Evolutionary conservation across 208 protist genomes (phyloP), one percentile per base, ranked within the genome.

Genomic region (Leishmania tarentolae): DNA sequence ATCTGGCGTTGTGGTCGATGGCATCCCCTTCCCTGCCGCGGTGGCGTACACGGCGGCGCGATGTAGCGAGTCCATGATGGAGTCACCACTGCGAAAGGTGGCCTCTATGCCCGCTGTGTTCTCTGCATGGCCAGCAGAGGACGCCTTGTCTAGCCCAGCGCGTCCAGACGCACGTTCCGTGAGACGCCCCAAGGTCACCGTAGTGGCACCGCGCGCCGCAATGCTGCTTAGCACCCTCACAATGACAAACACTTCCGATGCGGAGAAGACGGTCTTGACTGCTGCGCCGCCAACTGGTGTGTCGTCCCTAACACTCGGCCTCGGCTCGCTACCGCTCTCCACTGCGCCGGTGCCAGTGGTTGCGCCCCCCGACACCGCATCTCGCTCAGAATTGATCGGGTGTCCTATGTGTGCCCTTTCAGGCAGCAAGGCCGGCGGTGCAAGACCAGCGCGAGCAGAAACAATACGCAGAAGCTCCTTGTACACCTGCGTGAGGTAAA

Each of bases 211-310:
- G 7, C 82, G 82, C 6, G 56, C 57, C 42, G 82, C 72, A 68
- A 85, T 85, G 82, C 76, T 78, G 57, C 76, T 76, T 21, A 85
- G 76, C 50, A 75, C 9, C 50, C 82, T 72, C 72, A 85, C 50
- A 15, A 85, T 42, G 4, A 85, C 77, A 9, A 79, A 57, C 17
- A 85, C 53, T n/a, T 85, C 82, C n/a, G 76, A 52, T 0, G 72
- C 31, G 3, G 82, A 72, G 31, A 85, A 75, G 5, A 80, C 21
- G 2, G 74, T 8, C 7, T 31, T n/a, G n/a, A 3, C 56, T 4
- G 35, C 56, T 59, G n/a, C 74, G 35, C 21, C 35, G 50, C 50
- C 28, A 19, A 31, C 50, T 28, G 46, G 52, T 19, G 50, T 76
- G 71, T 57, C 31, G 35, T 13, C 50, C 35, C 47, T 40, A 13